phyloP scores from a whole-genome alignment of 805 yeast species.

The Candida andamanensis region DNA sequence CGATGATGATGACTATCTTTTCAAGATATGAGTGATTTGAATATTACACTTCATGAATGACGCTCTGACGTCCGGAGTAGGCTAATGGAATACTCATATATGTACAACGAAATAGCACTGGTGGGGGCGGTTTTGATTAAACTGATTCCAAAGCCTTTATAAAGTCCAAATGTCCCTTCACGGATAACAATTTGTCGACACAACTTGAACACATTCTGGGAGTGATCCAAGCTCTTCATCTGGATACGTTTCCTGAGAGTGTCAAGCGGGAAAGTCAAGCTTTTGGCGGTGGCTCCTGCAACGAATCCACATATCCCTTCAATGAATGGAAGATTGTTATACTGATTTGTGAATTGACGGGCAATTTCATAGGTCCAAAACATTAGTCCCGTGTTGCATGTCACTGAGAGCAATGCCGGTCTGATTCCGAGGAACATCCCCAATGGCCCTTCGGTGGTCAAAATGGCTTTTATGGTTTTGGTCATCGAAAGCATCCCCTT shows the following conservation, averaged over 20 bases:
- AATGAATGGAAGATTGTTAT: constrained; percentile 28
- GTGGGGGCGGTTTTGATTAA: constrained; percentile 78
- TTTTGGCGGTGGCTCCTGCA: constrained; percentile 76
- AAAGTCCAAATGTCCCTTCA: constrained; percentile 67
- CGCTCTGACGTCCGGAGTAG: neutral
- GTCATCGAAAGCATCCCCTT: constrained; percentile 35
- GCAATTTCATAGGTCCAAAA: constrained; percentile 62
- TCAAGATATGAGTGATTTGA: constrained; percentile 13
- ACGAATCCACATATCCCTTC: constrained; percentile 63
- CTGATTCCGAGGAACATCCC: constrained; percentile 49
- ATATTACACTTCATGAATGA: neutral
- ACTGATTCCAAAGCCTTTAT: constrained; percentile 70
- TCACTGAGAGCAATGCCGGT: constrained; percentile 56
- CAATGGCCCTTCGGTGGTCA: constrained; percentile 25
- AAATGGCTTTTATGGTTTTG: constrained; percentile 21
- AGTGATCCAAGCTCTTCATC: constrained; percentile 26
- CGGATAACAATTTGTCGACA: constrained; percentile 35
- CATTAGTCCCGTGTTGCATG: constrained; percentile 68
- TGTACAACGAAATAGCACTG: constrained; percentile 59
- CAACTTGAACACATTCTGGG: constrained; percentile 14
- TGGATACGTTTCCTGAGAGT: constrained; percentile 75
- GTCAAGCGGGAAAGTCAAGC: constrained; percentile 79
- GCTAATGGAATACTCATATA: constrained; percentile 47
- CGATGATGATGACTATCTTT: constrained; percentile 29
- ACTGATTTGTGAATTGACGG: constrained; percentile 30